Evolutionary conservation across 2,329 filamentous ascomycete genomes (phyloP).

Genomic region (Chaetomium globosum): DNA sequence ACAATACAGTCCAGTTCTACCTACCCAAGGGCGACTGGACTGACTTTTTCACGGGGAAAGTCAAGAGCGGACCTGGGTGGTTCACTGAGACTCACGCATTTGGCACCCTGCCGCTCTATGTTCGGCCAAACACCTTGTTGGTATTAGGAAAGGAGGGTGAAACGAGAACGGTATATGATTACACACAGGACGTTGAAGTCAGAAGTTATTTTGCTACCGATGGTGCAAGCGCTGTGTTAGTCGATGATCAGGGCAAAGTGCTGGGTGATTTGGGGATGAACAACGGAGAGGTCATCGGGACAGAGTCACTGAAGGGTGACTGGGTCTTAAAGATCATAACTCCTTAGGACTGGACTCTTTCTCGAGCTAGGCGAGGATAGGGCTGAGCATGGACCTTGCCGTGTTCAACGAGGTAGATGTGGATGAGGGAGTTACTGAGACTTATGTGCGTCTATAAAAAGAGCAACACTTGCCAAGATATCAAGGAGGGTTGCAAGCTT

Average conservation of each 20-base stretch:
- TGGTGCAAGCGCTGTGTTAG: slow-evolving; percentile 48
- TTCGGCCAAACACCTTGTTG: slow-evolving; percentile 57
- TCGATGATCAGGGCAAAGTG: slow-evolving; percentile 48
- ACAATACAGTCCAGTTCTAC: slow-evolving; percentile 68
- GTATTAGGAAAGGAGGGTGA: slow-evolving; percentile 49
- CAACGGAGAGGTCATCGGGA: slow-evolving; percentile 47
- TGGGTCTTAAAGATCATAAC: slow-evolving; percentile 8
- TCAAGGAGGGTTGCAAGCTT: too few species aligned
- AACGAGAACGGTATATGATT: slow-evolving; percentile 52
- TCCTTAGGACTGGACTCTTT: neutral
- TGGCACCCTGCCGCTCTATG: slow-evolving; percentile 60
- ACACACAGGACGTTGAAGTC: slow-evolving; percentile 52
- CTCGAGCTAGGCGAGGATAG: neutral
- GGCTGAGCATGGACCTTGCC: neutral
- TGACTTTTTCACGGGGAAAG: slow-evolving; percentile 52
- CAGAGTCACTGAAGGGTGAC: slow-evolving; percentile 46
- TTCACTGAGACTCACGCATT: slow-evolving; percentile 63
- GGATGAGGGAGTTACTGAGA: too few species aligned
- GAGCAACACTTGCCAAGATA: too few species aligned
- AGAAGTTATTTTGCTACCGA: slow-evolving; percentile 48
- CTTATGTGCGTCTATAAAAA: too few species aligned
- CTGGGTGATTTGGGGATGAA: slow-evolving; percentile 47
- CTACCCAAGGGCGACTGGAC: slow-evolving; percentile 55
- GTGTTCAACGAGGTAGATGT: too few species aligned
- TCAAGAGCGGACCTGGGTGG: slow-evolving; percentile 57